Conservation (phyloP, 352 stramenopile species). For the Globisporangium emineosum region DNA sequence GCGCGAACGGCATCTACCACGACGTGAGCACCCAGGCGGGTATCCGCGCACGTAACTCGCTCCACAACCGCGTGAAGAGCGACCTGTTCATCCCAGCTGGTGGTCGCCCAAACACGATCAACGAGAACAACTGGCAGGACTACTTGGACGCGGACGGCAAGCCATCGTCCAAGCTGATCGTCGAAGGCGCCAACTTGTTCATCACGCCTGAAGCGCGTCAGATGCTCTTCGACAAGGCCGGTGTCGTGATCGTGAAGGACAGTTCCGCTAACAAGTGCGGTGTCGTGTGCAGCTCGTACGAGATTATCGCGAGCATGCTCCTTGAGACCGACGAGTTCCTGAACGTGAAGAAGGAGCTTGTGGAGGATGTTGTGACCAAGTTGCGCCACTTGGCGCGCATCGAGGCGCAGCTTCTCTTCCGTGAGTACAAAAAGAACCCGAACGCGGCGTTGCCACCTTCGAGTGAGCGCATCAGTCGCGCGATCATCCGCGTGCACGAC, state of each 20-base stretch:
- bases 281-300: slow-evolving; percentile 83
- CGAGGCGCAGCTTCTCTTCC: slow-evolving; percentile 97
- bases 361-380: slow-evolving; percentile 94
- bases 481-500: slow-evolving; percentile 96
- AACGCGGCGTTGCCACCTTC: slow-evolving; percentile 85
- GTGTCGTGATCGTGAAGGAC: slow-evolving; percentile 97
- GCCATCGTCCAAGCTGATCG: slow-evolving; percentile 77
- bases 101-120: slow-evolving; percentile 82
- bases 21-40: slow-evolving; percentile 73
- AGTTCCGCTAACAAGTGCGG: slow-evolving; percentile 92
- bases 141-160: slow-evolving; percentile 68
- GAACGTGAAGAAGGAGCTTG: slow-evolving; percentile 92
- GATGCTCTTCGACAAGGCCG: slow-evolving; percentile 92
- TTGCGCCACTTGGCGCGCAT: slow-evolving; percentile 90
- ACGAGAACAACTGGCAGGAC: slow-evolving; percentile 82
- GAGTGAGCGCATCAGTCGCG: slow-evolving; percentile 93
- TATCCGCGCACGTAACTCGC: slow-evolving; percentile 94
- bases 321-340: slow-evolving; percentile 96
- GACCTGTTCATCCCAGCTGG: slow-evolving; percentile 84
- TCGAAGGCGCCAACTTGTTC: slow-evolving; percentile 86
- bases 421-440: slow-evolving; percentile 93
- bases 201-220: slow-evolving; percentile 84
- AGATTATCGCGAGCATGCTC: slow-evolving; percentile 93
- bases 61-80: slow-evolving; percentile 95
- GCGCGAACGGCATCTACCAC: slow-evolving; percentile 67